Evolutionary conservation across 1,284 basidiomycete species (phyloP).

Genomic region (Volvariella surrecta): DNA sequence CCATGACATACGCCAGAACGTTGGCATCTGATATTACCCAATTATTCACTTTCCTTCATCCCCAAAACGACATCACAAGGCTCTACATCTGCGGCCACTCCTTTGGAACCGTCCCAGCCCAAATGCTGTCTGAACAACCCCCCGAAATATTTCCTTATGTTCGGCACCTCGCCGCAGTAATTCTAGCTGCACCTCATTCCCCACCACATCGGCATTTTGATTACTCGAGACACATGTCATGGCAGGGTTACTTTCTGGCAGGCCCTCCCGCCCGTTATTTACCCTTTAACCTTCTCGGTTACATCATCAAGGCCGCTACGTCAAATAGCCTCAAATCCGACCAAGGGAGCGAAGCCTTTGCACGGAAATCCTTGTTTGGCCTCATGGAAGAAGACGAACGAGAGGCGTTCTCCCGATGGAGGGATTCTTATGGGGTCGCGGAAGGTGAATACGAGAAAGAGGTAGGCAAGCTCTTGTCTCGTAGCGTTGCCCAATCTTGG

Average conservation of each 20-base stretch:
- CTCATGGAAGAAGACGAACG: conserved; percentile 33
- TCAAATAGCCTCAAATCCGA: neutral
- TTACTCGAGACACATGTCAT: conserved; percentile 34
- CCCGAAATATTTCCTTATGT: conserved; percentile 43
- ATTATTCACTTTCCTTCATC: conserved; percentile 43
- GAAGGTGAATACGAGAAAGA: conserved; percentile 34
- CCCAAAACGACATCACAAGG: conserved; percentile 27
- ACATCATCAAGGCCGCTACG: conserved; percentile 28
- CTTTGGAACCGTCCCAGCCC: conserved; percentile 44
- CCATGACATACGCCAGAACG: conserved; percentile 30
- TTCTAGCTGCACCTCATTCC: conserved; percentile 37
- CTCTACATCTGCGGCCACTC: conserved; percentile 45
- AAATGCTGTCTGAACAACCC: conserved; percentile 46
- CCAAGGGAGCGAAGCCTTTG: conserved; percentile 21
- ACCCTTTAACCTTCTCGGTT: conserved; percentile 29
- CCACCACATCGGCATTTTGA: conserved; percentile 37
- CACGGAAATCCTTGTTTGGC: conserved; percentile 29
- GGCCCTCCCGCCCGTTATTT: conserved; percentile 35
- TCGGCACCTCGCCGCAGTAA: conserved; percentile 32
- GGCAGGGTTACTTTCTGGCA: conserved; percentile 34
- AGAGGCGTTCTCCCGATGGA: conserved; percentile 31
- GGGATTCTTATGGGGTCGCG: conserved; percentile 25
- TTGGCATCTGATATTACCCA: conserved; percentile 36
- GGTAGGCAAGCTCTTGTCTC: conserved; percentile 31
- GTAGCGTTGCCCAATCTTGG: conserved; percentile 43